Percentiles rank a stretch among this genome's conserved stretches.
Conservation (phyloP, 441 rosid species). For the Monsonia emarginata region DNA sequence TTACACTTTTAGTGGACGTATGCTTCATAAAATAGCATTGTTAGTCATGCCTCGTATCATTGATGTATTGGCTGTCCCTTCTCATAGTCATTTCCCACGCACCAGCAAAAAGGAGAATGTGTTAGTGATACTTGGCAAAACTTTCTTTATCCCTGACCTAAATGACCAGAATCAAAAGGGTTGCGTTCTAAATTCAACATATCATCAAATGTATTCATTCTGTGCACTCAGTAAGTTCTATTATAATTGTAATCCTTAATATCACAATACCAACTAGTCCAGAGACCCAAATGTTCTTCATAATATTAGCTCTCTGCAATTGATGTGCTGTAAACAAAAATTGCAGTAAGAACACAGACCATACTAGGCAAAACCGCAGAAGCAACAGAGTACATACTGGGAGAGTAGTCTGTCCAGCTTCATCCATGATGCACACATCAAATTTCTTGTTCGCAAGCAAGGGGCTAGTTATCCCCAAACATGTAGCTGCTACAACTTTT, state of each 20-base stretch:
- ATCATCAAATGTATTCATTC: not conserved
- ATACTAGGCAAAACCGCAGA: slow-evolving; percentile 9
- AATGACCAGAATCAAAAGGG: not conserved
- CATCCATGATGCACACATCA: slow-evolving; percentile 92
- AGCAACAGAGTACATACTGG: slow-evolving; percentile 48
- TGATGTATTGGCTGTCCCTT: too few species aligned
- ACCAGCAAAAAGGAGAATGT: too few species aligned
- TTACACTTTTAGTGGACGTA: too few species aligned
- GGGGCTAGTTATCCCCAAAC: slow-evolving; percentile 83
- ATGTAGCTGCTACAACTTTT: slow-evolving; percentile 87
- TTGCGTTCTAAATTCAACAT: not conserved
- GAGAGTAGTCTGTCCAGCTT: slow-evolving; percentile 93
- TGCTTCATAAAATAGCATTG: too few species aligned
- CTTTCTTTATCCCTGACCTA: too few species aligned
- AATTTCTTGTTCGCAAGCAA: slow-evolving; percentile 74
- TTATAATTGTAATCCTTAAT: not conserved
- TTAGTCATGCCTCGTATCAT: too few species aligned
- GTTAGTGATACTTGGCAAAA: too few species aligned
- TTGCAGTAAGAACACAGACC: not conserved
- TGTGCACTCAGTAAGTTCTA: not conserved
- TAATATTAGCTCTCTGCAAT: not conserved
- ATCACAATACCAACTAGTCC: not conserved
- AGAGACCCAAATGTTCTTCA: not conserved
- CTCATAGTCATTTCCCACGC: too few species aligned
- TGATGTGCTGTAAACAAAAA: not conserved